A percentile compares a stretch with the other conserved stretches of the same genome.
These are phyloP conservation scores for Saccharomycopsis lassenensis DNA, from an alignment of 805 yeast species.

Conservation along the genomic window DNA sequence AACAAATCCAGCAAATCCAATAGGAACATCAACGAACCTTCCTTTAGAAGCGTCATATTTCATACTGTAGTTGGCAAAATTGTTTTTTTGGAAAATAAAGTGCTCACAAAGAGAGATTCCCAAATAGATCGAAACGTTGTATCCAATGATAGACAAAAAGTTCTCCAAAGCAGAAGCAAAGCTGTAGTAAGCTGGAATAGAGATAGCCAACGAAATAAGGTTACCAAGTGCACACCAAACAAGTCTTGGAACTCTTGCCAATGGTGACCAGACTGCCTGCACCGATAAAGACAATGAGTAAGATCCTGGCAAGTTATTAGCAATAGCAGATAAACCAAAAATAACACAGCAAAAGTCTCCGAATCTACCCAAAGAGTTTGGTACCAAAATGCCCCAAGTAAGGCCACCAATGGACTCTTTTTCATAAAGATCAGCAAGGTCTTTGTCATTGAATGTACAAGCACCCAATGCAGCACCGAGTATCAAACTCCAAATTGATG, in stretches of 20 bases:
- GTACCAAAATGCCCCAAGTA: slow-evolving; percentile 65
- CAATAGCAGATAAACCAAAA: slow-evolving; percentile 74
- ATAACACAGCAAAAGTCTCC: slow-evolving; percentile 85
- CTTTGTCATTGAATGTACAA: slow-evolving; percentile 39
- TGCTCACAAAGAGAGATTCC: slow-evolving; percentile 74
- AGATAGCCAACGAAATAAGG: slow-evolving; percentile 67
- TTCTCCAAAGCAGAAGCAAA: slow-evolving; percentile 65
- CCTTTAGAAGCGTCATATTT: slow-evolving; percentile 46
- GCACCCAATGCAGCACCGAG: slow-evolving; percentile 83
- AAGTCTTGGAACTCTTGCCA: slow-evolving; percentile 69
- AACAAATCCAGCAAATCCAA: slow-evolving; percentile 66
- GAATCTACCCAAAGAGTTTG: slow-evolving; percentile 74
- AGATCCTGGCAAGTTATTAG: slow-evolving; percentile 90
- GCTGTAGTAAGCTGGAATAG: slow-evolving; percentile 78
- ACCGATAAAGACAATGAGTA: slow-evolving; percentile 83
- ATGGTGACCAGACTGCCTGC: slow-evolving; percentile 72
- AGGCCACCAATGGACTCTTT: slow-evolving; percentile 68
- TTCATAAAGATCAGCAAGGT: slow-evolving; percentile 41
- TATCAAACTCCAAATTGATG: slow-evolving; percentile 61
- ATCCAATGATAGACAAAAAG: slow-evolving; percentile 87
- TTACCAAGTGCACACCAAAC: slow-evolving; percentile 74
- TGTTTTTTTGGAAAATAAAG: slow-evolving; percentile 63
- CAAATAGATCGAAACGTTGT: slow-evolving; percentile 80
- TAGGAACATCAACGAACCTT: too few relatives aligned
- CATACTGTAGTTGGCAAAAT: slow-evolving; percentile 49